phyloP scores from a whole-genome alignment of 495 filamentous ascomycete species.

The Penicillium bialowiezense region DNA sequence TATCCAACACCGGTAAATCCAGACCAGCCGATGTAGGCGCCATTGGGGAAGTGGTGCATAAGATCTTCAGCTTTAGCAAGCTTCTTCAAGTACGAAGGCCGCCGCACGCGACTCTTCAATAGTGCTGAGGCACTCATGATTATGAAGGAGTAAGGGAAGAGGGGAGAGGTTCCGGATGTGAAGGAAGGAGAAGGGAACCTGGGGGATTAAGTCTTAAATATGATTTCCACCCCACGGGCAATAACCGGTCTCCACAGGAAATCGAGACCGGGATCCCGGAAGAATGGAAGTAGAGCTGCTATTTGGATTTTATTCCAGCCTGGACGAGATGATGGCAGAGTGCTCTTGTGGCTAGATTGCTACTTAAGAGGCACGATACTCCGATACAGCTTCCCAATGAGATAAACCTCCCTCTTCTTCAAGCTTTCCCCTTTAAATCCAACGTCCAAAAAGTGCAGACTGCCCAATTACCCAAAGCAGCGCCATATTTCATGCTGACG shows the following conservation, averaged over 20 bases:
- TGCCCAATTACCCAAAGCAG: background rate
- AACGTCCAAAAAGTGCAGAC: too few relatives aligned
- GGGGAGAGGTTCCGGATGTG: conserved; percentile 8
- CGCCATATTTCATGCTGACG: conserved; percentile 9
- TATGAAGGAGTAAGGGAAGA: conserved; percentile 1
- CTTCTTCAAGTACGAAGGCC: conserved; percentile 77
- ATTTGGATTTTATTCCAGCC: too few relatives aligned
- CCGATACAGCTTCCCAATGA: too few relatives aligned
- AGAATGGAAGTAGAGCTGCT: conserved; percentile 16
- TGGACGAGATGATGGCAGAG: too few relatives aligned
- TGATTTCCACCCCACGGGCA: conserved; percentile 16
- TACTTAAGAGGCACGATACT: too few relatives aligned
- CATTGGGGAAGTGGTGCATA: conserved; percentile 76
- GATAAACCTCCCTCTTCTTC: too few relatives aligned
- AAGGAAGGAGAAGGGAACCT: conserved; percentile 8
- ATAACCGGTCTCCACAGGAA: conserved; percentile 5
- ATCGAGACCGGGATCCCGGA: conserved; percentile 8
- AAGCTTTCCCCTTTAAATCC: too few relatives aligned
- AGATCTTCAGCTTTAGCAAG: conserved; percentile 76
- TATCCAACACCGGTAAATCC: conserved; percentile 92
- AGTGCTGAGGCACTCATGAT: conserved; percentile 64
- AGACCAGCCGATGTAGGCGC: conserved; percentile 82
- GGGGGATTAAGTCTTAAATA: conserved; percentile 33
- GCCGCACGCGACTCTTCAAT: conserved; percentile 69
- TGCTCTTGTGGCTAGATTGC: too few relatives aligned